Percentiles rank a stretch among this genome's conserved stretches.
These are phyloP conservation scores for Leptographium wingfieldii DNA, from an alignment of 2,329 filamentous ascomycete genomes.

Conservation along the genomic window DNA sequence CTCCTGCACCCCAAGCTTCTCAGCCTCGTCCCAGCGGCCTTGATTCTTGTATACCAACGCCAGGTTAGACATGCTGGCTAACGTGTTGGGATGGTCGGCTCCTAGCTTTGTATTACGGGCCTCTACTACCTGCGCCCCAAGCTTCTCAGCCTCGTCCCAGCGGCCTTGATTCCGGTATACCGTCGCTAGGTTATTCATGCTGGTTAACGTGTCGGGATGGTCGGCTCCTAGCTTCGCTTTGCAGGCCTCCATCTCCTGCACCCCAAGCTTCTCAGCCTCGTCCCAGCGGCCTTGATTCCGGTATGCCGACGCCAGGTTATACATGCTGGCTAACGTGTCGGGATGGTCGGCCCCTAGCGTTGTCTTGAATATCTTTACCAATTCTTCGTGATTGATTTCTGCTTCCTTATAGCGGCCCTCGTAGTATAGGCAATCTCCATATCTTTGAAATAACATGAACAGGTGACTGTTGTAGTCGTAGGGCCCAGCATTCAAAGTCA, in stretches of 20 bases:
- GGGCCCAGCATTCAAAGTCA: neutral
- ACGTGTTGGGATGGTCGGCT: neutral
- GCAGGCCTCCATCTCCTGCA: neutral
- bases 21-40: neutral
- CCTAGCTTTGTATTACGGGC: neutral
- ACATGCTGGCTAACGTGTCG: neutral
- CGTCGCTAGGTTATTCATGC: neutral
- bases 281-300: neutral
- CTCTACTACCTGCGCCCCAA: neutral
- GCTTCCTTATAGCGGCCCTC: slow-evolving; percentile 8
- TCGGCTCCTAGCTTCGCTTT: neutral
- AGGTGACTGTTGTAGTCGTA: neutral
- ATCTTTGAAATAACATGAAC: neutral
- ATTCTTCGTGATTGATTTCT: neutral
- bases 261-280: neutral
- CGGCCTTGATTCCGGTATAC: neutral
- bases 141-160: neutral
- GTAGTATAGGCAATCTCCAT: neutral
- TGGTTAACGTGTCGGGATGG: neutral
- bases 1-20: neutral
- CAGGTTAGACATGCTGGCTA: neutral
- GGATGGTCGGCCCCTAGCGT: slow-evolving; percentile 1
- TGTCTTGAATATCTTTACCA: neutral
- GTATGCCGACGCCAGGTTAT: neutral
- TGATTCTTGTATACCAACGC: neutral